Evolutionary conservation across 2,329 filamentous ascomycete genomes (phyloP).

Genomic region (Arthrobotrys conoides): DNA sequence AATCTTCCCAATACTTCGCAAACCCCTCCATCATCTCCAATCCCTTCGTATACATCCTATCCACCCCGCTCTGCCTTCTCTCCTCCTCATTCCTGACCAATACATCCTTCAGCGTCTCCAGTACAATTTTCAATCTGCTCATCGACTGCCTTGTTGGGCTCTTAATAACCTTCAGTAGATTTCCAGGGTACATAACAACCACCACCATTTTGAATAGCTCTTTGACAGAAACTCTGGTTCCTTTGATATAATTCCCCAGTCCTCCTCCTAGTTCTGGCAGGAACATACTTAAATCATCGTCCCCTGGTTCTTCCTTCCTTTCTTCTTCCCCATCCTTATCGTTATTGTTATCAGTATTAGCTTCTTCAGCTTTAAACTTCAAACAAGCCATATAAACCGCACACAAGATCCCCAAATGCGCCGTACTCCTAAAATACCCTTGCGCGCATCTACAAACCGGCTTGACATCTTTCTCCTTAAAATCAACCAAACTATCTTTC

Average conservation of each 20-base stretch:
- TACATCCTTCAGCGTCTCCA: slow-evolving; percentile 52
- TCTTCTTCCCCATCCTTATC: not conserved
- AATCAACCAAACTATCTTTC: slow-evolving; percentile 46
- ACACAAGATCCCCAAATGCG: slow-evolving; percentile 57
- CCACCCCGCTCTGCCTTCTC: slow-evolving; percentile 48
- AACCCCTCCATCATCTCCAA: slow-evolving; percentile 61
- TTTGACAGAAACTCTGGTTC: slow-evolving; percentile 50
- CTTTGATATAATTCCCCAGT: slow-evolving; percentile 45
- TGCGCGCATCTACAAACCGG: slow-evolving; percentile 53
- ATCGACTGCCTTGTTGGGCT: slow-evolving; percentile 30
- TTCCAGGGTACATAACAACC: slow-evolving; percentile 50
- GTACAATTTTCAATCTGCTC: slow-evolving; percentile 28
- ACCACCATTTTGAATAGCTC: slow-evolving; percentile 58
- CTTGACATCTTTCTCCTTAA: slow-evolving; percentile 38
- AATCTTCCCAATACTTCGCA: slow-evolving; percentile 45
- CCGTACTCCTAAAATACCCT: slow-evolving; percentile 55
- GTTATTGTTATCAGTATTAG: not conserved
- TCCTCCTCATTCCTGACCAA: slow-evolving; percentile 46
- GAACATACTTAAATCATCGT: slow-evolving; percentile 13
- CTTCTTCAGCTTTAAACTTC: slow-evolving; percentile 25
- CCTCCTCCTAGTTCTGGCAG: slow-evolving; percentile 38
- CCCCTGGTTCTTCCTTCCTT: not conserved
- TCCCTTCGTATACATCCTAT: slow-evolving; percentile 53
- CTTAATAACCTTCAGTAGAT: slow-evolving; percentile 51
- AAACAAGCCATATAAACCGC: slow-evolving; percentile 55